Base-by-base conservation (phyloP, 2,329 filamentous ascomycete genomes). In the Epichloe sibirici region DNA sequence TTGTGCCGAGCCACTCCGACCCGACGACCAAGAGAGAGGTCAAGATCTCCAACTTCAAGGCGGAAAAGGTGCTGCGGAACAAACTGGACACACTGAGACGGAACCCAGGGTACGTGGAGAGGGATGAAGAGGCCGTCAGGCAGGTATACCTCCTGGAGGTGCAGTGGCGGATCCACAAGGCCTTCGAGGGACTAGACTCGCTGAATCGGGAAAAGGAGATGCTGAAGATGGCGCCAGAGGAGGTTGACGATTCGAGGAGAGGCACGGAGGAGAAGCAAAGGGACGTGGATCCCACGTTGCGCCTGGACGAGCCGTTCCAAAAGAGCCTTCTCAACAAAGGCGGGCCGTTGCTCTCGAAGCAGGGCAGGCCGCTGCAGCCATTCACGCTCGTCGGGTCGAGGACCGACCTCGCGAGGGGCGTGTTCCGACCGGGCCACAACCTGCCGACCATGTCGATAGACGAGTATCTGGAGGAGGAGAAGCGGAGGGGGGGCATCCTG, bases 401-500 rank as follows among this genome's bases (percentile, higher is more conserved):
- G 39, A 82, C 88, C 56, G 83, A 89, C 56, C 69, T 95, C 54
- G 80, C 83, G 55, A 76, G 83, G 54, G 86, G 86, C 3, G 91
- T 98, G 0, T 98, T 98, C 69, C 79, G 88, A 52, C 82, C 89
- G 0, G 89, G 93, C 7, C 93, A 98, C 66, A 96, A 88, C 69
- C 72, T 98, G 54, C 93, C 93, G 1, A 97, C 93, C 3, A 97
- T 98, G 93, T 88, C 82, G 1, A 96, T 98, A 56, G 93, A 98
- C 61, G 93, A 98, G 71, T 98, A 97, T 64, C 74, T 98, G 15
- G 93, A 94, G 50, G 91, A 97, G 68, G 93, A 97, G 72, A 79
- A 79, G 63, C 78, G 80, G 58, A 76, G 87, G 56, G 93, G 17
- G 93, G 88, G 88, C 21, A 90, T 98, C 54, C 88, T 97, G 52